Evolutionary conservation across 331 rosid species (phyloP).

Genomic region (Arachis monticola): DNA sequence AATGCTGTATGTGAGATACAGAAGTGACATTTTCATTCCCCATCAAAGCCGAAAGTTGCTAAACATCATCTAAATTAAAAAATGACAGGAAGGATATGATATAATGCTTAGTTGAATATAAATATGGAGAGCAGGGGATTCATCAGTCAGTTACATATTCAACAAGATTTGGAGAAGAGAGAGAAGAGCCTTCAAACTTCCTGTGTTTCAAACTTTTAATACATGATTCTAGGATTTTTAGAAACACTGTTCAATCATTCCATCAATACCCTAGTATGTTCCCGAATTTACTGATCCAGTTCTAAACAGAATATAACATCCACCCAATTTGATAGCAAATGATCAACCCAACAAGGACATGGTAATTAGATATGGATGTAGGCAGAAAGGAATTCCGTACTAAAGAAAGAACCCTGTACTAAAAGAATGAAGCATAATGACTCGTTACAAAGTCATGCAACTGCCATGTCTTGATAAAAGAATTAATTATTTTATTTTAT

Average conservation of each 20-base stretch:
- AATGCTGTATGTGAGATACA: constrained; percentile 23
- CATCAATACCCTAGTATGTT: too few relatives aligned
- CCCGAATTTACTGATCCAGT: too few relatives aligned
- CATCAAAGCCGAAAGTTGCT: neutral
- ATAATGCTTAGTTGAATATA: too few relatives aligned
- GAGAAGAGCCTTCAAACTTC: too few relatives aligned
- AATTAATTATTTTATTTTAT: neutral
- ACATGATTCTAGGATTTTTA: too few relatives aligned
- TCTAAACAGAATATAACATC: neutral
- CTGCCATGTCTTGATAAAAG: constrained; percentile 8
- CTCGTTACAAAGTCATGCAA: neutral
- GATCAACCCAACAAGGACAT: constrained; percentile 12
- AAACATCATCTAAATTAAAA: constrained; percentile 8
- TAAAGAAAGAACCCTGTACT: neutral
- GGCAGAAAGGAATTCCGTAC: neutral
- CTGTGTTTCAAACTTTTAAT: too few relatives aligned
- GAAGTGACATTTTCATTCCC: constrained; percentile 20
- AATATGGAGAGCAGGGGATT: too few relatives aligned
- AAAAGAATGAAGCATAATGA: neutral
- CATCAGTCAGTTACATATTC: too few relatives aligned
- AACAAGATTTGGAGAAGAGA: too few relatives aligned
- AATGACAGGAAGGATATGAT: neutral
- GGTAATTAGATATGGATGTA: constrained; percentile 3
- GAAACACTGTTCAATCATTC: too few relatives aligned
- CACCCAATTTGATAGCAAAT: neutral